phyloP scores from a whole-genome alignment of 2,329 filamentous ascomycete genomes.

The Trichoderma polysporum region DNA sequence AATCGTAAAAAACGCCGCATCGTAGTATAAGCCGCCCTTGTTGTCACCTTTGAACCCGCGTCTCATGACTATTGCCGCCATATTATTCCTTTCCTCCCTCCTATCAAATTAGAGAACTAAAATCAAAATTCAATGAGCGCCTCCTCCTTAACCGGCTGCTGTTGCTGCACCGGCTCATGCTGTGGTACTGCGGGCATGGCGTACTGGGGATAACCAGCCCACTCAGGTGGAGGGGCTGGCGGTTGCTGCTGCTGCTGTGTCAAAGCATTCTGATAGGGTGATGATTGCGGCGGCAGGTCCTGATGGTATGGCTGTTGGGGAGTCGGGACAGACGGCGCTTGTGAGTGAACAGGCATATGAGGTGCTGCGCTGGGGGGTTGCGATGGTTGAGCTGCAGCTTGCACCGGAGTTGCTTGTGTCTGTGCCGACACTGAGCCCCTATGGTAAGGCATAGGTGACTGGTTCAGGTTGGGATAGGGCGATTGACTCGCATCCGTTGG shows the following conservation, averaged over 20 bases:
- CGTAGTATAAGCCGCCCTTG: background rate
- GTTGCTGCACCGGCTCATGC: slow-evolving; percentile 39
- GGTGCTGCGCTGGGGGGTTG: slow-evolving; percentile 29
- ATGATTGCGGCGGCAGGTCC: slow-evolving; percentile 17
- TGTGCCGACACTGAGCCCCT: slow-evolving; percentile 42
- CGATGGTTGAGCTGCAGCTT: slow-evolving; percentile 31
- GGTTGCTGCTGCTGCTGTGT: slow-evolving; percentile 34
- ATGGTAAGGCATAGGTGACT: slow-evolving; percentile 43
- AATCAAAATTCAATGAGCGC: slow-evolving; percentile 72
- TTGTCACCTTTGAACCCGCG: background rate
- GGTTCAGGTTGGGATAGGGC: slow-evolving; percentile 54
- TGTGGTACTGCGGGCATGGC: slow-evolving; percentile 62
- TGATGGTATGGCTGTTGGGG: slow-evolving; percentile 15
- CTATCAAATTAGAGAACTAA: background rate
- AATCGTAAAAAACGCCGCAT: slow-evolving; percentile 19
- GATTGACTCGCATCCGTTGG: slow-evolving; percentile 46
- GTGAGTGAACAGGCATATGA: slow-evolving; percentile 22
- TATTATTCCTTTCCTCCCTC: background rate
- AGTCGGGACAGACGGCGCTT: background rate
- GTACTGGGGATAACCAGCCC: slow-evolving; percentile 55
- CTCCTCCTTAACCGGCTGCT: slow-evolving; percentile 64
- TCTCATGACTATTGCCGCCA: background rate
- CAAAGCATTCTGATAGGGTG: slow-evolving; percentile 30
- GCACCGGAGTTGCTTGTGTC: slow-evolving; percentile 35
- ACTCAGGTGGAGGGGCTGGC: slow-evolving; percentile 40